Evolutionary conservation across 352 stramenopile genomes (phyloP).

Genomic region (Aphanomyces stellatus): DNA sequence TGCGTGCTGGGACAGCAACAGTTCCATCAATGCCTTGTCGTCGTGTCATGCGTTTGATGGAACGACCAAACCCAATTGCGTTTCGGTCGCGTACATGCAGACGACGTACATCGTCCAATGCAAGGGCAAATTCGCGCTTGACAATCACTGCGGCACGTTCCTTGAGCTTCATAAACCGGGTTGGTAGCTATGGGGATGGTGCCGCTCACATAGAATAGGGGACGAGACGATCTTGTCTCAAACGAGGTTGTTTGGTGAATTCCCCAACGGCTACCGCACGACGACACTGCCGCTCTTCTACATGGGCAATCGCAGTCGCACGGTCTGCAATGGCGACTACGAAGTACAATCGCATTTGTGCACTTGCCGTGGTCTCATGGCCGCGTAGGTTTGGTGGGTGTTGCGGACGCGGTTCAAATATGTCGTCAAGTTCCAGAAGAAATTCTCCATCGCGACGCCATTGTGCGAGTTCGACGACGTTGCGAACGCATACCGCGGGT

Average conservation of each 20-base stretch:
- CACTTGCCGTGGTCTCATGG: neutral
- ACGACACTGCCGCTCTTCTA: slow-evolving; percentile 70
- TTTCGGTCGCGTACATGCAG: slow-evolving; percentile 72
- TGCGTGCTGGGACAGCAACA: slow-evolving; percentile 79
- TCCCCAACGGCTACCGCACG: slow-evolving; percentile 61
- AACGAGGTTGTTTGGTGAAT: slow-evolving; percentile 55
- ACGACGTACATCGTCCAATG: slow-evolving; percentile 74
- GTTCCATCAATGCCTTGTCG: slow-evolving; percentile 50
- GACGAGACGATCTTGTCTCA: slow-evolving; percentile 66
- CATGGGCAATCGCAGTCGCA: slow-evolving; percentile 43
- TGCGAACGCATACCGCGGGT: slow-evolving; percentile 53
- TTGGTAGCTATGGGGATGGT: no score
- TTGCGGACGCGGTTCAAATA: slow-evolving; percentile 71
- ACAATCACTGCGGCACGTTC: slow-evolving; percentile 79
- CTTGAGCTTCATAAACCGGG: slow-evolving; percentile 67
- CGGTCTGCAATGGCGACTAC: slow-evolving; percentile 62
- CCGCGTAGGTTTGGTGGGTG: slow-evolving; percentile 68
- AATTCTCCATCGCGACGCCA: slow-evolving; percentile 45
- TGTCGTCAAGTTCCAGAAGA: slow-evolving; percentile 78
- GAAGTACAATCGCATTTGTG: slow-evolving; percentile 23
- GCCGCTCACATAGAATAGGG: no score
- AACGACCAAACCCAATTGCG: slow-evolving; percentile 42
- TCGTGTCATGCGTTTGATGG: slow-evolving; percentile 62
- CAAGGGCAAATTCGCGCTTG: slow-evolving; percentile 48
- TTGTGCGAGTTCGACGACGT: slow-evolving; percentile 72